Percentiles rank a stretch among this genome's conserved stretches.
Conservation (phyloP, 257 asterid genomes). For the Petunia secreta region DNA sequence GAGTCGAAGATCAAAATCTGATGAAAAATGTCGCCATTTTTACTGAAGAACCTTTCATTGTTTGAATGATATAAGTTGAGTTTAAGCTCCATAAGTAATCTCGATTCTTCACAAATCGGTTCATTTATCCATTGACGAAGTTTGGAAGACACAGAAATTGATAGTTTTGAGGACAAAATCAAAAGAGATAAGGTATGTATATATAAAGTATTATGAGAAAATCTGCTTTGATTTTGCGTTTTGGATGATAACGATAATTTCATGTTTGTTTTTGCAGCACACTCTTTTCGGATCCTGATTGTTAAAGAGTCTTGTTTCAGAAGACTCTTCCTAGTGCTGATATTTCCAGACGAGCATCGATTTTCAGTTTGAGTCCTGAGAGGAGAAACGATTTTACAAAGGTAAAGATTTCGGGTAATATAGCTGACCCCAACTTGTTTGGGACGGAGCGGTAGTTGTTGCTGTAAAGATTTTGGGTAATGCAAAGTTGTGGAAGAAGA, state of each 20-base stretch:
- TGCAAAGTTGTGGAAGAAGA: not conserved
- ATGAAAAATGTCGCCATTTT: constrained; percentile 23
- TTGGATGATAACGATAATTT: not conserved
- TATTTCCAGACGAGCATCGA: not conserved
- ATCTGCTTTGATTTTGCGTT: not conserved
- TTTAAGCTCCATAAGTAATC: not conserved
- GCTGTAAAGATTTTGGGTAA: not conserved
- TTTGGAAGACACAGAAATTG: not conserved
- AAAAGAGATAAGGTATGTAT: not conserved
- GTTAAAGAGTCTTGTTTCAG: not conserved
- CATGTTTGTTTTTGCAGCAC: not conserved
- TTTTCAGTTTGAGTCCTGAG: not conserved
- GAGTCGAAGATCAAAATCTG: not conserved
- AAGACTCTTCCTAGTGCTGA: not conserved
- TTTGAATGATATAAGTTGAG: not conserved
- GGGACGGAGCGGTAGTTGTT: too few relatives aligned
- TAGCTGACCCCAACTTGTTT: too few relatives aligned
- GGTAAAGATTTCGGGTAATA: not conserved
- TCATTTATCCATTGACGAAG: not conserved
- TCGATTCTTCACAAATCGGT: not conserved
- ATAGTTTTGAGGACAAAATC: not conserved
- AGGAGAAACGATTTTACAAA: not conserved
- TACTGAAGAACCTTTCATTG: constrained; percentile 14
- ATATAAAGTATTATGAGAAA: not conserved
- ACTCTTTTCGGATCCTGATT: not conserved